Conservation (phyloP, 2,329 filamentous ascomycete genomes). For the Fusarium albidum region DNA sequence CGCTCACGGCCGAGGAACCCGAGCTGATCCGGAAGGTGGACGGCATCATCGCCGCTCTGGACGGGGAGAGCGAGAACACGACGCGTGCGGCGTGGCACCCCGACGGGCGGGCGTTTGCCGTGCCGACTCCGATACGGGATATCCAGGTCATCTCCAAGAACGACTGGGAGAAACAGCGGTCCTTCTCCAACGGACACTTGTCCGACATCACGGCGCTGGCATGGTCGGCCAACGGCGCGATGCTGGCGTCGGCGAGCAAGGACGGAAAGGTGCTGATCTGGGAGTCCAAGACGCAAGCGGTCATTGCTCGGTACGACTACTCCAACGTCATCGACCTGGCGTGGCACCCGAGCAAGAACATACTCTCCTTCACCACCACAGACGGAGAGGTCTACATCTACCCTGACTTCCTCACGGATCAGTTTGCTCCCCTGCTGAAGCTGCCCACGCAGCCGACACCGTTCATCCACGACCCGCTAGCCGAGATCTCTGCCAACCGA, state of each 20-base stretch:
- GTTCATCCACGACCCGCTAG: constrained; percentile 82
- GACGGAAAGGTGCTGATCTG: constrained; percentile 80
- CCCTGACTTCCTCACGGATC: constrained; percentile 70
- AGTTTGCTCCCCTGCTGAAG: constrained; percentile 64
- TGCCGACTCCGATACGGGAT: constrained; percentile 81
- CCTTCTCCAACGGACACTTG: constrained; percentile 81
- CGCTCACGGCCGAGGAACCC: constrained; percentile 78
- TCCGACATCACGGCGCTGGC: constrained; percentile 85
- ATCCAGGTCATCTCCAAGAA: constrained; percentile 87
- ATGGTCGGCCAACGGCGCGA: constrained; percentile 94
- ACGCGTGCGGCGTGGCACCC: constrained; percentile 89
- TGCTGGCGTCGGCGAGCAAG: constrained; percentile 76
- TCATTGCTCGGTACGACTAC: constrained; percentile 81
- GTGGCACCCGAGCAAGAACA: constrained; percentile 92
- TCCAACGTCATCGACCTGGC: constrained; percentile 83
- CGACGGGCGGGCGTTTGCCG: constrained; percentile 89
- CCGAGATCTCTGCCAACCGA: constrained; percentile 73
- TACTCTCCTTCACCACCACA: constrained; percentile 89
- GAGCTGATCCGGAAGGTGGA: constrained; percentile 85
- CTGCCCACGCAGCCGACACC: constrained; percentile 77
- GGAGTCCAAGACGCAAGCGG: constrained; percentile 87
- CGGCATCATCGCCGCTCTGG: constrained; percentile 81
- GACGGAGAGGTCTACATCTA: constrained; percentile 95
- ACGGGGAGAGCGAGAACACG: constrained; percentile 76
- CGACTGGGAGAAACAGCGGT: constrained; percentile 87